These are phyloP conservation scores for Chloromonas sp. DNA, from an alignment of 163 green algal species.

Conservation along the genomic window DNA sequence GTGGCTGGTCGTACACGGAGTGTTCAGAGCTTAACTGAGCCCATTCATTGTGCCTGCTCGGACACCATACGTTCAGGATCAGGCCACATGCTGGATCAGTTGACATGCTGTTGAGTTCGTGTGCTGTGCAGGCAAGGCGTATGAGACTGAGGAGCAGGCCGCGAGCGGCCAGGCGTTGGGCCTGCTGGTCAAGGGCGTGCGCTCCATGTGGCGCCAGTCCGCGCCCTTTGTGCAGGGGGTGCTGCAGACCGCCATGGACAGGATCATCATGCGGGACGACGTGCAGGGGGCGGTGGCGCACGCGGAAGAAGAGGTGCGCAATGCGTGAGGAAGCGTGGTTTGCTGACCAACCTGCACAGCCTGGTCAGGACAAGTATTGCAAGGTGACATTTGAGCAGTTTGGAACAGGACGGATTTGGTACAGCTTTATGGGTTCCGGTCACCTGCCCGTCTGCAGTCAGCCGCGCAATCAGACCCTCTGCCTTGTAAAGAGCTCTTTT, in stretches of 20 bases:
- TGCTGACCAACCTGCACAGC: background rate
- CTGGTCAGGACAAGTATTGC: too few species aligned
- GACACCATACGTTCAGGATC: too few species aligned
- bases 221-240: background rate
- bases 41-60: constrained; percentile 1
- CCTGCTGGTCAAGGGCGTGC: constrained; percentile 72
- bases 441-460: too few species aligned
- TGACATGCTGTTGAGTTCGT: too few species aligned
- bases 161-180: constrained; percentile 5
- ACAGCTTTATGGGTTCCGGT: too few species aligned
- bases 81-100: too few species aligned
- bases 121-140: constrained; percentile 37
- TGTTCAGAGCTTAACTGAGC: background rate
- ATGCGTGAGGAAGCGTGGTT: background rate
- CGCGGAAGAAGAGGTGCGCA: constrained; percentile 37
- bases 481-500: too few species aligned
- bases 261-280: constrained; percentile 68
- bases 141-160: constrained; percentile 48
- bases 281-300: constrained; percentile 46
- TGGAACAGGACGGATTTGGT: too few species aligned
- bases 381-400: too few species aligned
- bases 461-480: too few species aligned
- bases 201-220: constrained; percentile 45
- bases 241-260: constrained; percentile 48
- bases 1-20: too few species aligned